phyloP scores from a whole-genome alignment of 2,329 filamentous ascomycete species.

The Penicillium oxalicum region DNA sequence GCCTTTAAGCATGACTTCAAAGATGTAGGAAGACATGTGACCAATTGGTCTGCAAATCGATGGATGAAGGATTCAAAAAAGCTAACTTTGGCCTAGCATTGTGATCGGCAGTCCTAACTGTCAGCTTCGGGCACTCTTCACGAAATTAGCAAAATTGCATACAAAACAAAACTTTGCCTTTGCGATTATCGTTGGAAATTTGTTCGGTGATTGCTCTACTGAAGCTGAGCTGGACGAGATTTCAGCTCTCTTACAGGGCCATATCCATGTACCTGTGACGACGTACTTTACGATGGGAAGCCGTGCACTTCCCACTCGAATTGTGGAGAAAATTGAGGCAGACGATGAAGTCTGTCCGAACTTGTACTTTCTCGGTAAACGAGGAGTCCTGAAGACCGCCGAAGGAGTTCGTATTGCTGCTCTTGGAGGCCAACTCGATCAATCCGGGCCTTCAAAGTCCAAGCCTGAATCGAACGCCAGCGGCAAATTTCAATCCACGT shows the following conservation, averaged over 20 bases:
- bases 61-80: background rate
- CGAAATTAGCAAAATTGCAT: conserved; percentile 74
- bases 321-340: conserved; percentile 67
- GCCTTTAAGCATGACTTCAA: conserved; percentile 47
- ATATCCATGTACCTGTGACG: conserved; percentile 67
- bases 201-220: conserved; percentile 57
- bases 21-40: conserved; percentile 44
- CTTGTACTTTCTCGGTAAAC: conserved; percentile 81
- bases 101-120: conserved; percentile 81
- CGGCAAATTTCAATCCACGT: conserved; percentile 67
- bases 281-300: conserved; percentile 86
- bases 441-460: conserved; percentile 7
- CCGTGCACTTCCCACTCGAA: conserved; percentile 60
- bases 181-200: conserved; percentile 74
- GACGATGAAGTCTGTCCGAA: conserved; percentile 79
- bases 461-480: conserved; percentile 43
- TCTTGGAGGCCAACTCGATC: conserved; percentile 63
- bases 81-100: conserved; percentile 42
- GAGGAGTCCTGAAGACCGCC: conserved; percentile 79
- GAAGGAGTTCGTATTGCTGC: conserved; percentile 85
- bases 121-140: conserved; percentile 66
- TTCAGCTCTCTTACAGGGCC: conserved; percentile 62
- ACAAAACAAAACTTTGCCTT: conserved; percentile 83
- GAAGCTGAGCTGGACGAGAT: conserved; percentile 55
- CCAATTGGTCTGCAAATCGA: background rate